Percentiles rank a stretch among this genome's conserved stretches.
Evolutionary conservation across 495 filamentous ascomycete genomes (phyloP).

Genomic region (Tuber borchii): DNA sequence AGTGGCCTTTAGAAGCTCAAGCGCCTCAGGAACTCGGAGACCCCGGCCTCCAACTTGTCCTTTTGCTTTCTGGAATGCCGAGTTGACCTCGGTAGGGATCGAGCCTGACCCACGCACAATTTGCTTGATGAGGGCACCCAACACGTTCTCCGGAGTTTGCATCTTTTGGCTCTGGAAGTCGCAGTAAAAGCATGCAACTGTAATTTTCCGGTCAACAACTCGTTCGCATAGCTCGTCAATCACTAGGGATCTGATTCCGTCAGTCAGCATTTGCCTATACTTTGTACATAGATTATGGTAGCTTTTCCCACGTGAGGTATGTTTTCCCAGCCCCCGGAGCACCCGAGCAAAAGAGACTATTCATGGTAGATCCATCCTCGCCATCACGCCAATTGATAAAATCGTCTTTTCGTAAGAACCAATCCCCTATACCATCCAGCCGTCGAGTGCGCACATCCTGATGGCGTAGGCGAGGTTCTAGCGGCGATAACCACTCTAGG

Average conservation of each 20-base stretch:
- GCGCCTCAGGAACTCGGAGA: not conserved
- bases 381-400: not conserved
- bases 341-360: not conserved
- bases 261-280: not conserved
- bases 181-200: too few species aligned
- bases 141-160: too few species aligned
- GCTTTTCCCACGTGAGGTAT: not conserved
- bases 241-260: not conserved
- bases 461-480: not conserved
- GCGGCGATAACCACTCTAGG: not conserved
- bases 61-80: not conserved
- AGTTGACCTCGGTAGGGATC: not conserved
- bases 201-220: too few species aligned
- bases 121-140: too few species aligned
- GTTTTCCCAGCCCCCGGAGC: not conserved
- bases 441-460: not conserved
- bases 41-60: not conserved
- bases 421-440: not conserved
- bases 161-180: too few species aligned
- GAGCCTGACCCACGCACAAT: not conserved
- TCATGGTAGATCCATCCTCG: not conserved
- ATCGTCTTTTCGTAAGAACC: not conserved
- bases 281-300: rapidly evolving
- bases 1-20: not conserved
- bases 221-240: not conserved